Evolutionary conservation across 2,329 filamentous ascomycete species (phyloP), one percentile per base, ranked within the genome.

Genomic region (Fusarium veterinarium): DNA sequence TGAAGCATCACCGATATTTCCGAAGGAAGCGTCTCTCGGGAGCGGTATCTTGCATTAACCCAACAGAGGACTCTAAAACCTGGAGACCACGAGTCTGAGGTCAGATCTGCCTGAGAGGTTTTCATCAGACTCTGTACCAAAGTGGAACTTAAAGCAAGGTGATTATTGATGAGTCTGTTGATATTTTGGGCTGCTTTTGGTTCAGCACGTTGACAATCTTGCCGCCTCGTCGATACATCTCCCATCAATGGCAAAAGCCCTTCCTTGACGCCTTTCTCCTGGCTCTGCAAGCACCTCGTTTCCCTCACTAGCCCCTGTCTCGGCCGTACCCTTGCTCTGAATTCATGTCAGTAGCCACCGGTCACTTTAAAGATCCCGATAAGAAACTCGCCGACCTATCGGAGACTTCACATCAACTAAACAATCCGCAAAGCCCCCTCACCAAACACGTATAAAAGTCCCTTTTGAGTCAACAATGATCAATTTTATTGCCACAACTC

Each of bases 131-230:
- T 14, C 6, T 19, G 4, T 3, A 13, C 4, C 1, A 0, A 33
- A 14, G 3, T 10, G 1, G 0, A 2, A 19, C 8, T 13, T 0
- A 19, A 8, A 19, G 5, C 2, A 0, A 2, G 0, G 5, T 17
- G 5, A 13, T 7, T 2, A 13, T 19, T 19, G 12, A 17, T 6
- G 5, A 19, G 8, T 2, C 11, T 19, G 8, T 19, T 13, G 3
- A n/a, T 41, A 10, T 16, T 5, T 9, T 16, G 20, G 7, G 40
- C 3, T 10, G 20, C 12, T 14, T 20, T 16, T 19, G 23, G 42
- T 45, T 45, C 5, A 13, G 13, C 12, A 8, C 3, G 3, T 30
- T 46, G 25, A 17, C 8, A 30, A 5, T 16, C 19, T 14, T 8
- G 25, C 19, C 44, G 3, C 9, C 19, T 19, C 25, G 2, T 14